Evolutionary conservation across 2,329 filamentous ascomycete genomes (phyloP).

Genomic region (Epichloe festucae): DNA sequence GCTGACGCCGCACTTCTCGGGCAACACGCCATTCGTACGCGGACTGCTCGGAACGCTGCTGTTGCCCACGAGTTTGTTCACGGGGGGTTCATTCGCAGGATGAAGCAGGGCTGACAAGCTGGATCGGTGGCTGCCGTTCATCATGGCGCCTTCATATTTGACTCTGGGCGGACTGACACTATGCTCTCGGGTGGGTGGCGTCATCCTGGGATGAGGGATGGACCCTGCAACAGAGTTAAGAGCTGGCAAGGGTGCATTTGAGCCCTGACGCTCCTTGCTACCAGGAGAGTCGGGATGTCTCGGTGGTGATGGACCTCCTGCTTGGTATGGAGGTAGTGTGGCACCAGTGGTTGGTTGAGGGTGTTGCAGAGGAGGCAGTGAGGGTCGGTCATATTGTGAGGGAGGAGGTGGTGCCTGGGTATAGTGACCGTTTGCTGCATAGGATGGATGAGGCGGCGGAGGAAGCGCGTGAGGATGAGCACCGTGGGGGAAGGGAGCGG

Average conservation of each 20-base stretch:
- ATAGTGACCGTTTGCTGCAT: conserved; percentile 18
- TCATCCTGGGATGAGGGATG: conserved; percentile 17
- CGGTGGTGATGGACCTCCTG: conserved; percentile 22
- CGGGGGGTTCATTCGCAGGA: conserved; percentile 35
- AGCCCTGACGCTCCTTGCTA: conserved; percentile 30
- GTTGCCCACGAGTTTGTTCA: conserved; percentile 27
- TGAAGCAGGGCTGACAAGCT: conserved; percentile 39
- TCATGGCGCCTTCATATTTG: conserved; percentile 21
- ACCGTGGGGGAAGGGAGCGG: conserved; percentile 21
- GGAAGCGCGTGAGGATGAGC: conserved; percentile 14
- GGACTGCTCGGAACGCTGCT: conserved; percentile 30
- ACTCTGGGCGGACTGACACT: conserved; percentile 37
- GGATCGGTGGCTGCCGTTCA: conserved; percentile 23
- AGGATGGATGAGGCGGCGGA: conserved; percentile 15
- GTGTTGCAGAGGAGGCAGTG: conserved; percentile 24
- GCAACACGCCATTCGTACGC: conserved; percentile 14
- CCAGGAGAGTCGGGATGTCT: conserved; percentile 28
- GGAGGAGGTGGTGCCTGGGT: conserved; percentile 6
- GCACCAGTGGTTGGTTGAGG: conserved; percentile 13
- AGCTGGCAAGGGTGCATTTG: conserved; percentile 32
- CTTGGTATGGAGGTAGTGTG: conserved; percentile 18
- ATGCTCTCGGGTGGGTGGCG: conserved; percentile 30
- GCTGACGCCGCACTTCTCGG: conserved; percentile 31
- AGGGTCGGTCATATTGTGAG: conserved; percentile 19
- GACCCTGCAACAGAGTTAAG: conserved; percentile 15